A percentile compares a stretch with the other conserved stretches of the same genome.
Conservation (phyloP, 140 eudicot species). For the Oenanthe javanica region DNA sequence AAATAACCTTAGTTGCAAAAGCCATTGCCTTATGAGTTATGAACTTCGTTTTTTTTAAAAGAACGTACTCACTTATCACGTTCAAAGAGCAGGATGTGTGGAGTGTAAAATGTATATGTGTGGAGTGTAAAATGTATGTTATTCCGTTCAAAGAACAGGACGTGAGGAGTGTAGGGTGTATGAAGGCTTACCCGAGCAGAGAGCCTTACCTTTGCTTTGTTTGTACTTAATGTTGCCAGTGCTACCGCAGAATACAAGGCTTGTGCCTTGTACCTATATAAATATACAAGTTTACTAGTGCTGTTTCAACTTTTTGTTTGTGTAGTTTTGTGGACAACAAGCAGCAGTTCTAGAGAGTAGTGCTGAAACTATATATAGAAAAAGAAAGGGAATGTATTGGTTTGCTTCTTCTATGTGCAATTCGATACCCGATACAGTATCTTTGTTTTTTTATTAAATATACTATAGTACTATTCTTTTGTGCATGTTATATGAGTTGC, state of each 20-base stretch:
- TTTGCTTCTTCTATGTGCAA: background rate
- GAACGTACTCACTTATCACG: too few relatives aligned
- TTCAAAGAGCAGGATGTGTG: too few relatives aligned
- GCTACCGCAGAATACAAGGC: background rate
- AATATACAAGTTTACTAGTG: background rate
- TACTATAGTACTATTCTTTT: too few relatives aligned
- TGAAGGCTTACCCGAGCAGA: too few relatives aligned
- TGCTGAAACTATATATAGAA: background rate
- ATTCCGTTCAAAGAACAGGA: too few relatives aligned
- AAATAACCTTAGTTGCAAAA: background rate
- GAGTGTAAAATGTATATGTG: too few relatives aligned
- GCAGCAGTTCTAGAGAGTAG: background rate
- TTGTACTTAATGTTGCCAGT: background rate
- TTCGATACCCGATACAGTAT: background rate
- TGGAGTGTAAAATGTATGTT: too few relatives aligned
- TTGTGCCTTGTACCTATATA: background rate
- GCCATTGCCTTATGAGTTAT: background rate
- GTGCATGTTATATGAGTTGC: background rate
- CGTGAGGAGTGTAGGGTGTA: too few relatives aligned
- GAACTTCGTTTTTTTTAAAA: too few relatives aligned
- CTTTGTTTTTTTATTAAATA: too few relatives aligned
- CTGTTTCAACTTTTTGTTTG: background rate
- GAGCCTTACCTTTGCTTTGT: background rate
- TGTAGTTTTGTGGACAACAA: background rate
- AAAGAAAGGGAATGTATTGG: background rate